Percentiles rank a stretch among this genome's conserved stretches.
Conservation (phyloP, 2,329 filamentous ascomycete species). For the Rutstroemia sp. region DNA sequence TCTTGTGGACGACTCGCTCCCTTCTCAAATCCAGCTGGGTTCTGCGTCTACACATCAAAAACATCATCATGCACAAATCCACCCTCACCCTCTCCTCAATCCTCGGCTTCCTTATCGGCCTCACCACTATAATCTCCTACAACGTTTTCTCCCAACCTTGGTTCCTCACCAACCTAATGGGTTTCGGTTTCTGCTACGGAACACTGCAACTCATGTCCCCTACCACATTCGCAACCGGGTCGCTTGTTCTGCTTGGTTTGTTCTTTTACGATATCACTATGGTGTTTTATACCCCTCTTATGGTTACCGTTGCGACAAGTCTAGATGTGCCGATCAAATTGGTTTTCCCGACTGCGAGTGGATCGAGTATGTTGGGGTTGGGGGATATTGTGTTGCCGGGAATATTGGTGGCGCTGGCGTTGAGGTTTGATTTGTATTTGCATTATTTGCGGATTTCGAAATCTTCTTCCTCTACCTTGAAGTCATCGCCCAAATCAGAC, state of each 20-base stretch:
- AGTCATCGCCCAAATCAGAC: constrained; percentile 29
- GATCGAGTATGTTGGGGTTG: constrained; percentile 75
- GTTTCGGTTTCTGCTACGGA: constrained; percentile 79
- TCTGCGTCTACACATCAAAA: constrained; percentile 25
- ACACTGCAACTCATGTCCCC: constrained; percentile 80
- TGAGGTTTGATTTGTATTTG: constrained; percentile 86
- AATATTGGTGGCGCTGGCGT: constrained; percentile 77
- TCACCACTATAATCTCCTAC: constrained; percentile 23
- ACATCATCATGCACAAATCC: constrained; percentile 19
- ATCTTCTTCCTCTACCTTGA: constrained; percentile 15
- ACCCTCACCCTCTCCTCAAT: constrained; percentile 20
- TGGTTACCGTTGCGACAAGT: constrained; percentile 81
- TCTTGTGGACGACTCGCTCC: constrained; percentile 45
- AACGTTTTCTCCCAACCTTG: constrained; percentile 25
- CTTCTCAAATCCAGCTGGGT: constrained; percentile 46
- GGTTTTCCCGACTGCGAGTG: constrained; percentile 61
- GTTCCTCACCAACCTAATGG: constrained; percentile 73
- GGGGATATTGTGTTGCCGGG: constrained; percentile 94
- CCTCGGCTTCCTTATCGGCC: constrained; percentile 23
- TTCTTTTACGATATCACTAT: constrained; percentile 96
- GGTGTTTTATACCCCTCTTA: constrained; percentile 81
- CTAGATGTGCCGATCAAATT: constrained; percentile 92
- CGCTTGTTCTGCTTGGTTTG: constrained; percentile 66
- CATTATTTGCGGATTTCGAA: constrained; percentile 57
- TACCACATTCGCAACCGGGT: constrained; percentile 77